Conservation (phyloP, 2,329 filamentous ascomycete species). For the Talaromyces sp. region DNA sequence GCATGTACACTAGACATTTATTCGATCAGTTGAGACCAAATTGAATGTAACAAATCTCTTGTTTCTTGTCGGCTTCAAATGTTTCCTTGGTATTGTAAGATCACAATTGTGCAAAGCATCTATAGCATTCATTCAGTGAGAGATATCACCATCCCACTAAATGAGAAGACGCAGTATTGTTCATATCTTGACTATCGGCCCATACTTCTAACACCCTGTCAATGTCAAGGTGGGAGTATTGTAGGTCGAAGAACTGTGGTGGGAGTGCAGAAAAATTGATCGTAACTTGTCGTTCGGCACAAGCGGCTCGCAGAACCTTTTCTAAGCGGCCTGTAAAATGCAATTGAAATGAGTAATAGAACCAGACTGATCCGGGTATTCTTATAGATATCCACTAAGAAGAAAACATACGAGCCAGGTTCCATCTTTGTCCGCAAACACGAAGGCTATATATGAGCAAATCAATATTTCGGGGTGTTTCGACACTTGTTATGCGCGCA, state of each 20-base stretch:
- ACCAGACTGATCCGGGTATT: neutral
- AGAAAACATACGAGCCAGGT: neutral
- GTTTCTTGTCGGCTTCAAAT: neutral
- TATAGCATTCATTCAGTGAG: neutral
- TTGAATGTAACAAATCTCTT: neutral
- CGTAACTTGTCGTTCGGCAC: neutral
- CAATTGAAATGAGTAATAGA: neutral
- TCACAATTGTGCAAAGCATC: neutral
- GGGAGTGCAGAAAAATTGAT: conserved; percentile 1
- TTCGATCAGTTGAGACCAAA: neutral
- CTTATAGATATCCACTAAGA: neutral
- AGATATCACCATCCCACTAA: neutral
- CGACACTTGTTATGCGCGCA: neutral
- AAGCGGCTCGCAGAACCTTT: neutral
- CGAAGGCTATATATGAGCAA: neutral
- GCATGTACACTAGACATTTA: neutral
- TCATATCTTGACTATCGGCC: neutral
- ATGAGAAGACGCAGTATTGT: neutral
- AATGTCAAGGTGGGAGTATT: conserved; percentile 1
- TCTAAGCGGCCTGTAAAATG: neutral
- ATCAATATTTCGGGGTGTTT: neutral
- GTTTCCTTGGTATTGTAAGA: neutral
- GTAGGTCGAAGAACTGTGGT: conserved; percentile 2
- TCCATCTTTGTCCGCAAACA: conserved; percentile 2
- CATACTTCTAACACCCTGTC: conserved; percentile 1